Evolutionary conservation across 2,329 filamentous ascomycete genomes (phyloP), one percentile per base, ranked within the genome.

Genomic region (Myriosclerotinia curreyana): DNA sequence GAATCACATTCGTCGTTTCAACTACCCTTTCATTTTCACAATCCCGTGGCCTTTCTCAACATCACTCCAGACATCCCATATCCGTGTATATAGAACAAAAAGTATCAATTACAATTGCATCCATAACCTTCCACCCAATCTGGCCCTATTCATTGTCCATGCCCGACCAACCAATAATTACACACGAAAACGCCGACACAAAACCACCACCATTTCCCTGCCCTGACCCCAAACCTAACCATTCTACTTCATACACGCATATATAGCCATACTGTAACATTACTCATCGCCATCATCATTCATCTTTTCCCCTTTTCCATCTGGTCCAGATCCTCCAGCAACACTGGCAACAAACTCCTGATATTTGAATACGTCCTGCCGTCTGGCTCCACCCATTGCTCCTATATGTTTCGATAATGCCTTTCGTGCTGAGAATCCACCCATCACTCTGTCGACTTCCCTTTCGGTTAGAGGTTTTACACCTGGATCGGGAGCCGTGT

Each of bases 351-450:
- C 91, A 78, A 98, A 98, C 65, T 99, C 95, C 67, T 91, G 86
- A 75, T 98, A 99, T 72, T 87, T 86, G 77, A 99, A 98, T 0
- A 98, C 92, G 66, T 98, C 94, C 0, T 91, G 91, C 67, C 89
- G 83, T 73, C 87, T 64, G 71, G 82, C 77, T 73, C 87, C 68
- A 66, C 84, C 77, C 54, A 64, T 64, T 67, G 80, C 74, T 54
- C 65, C 69, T 44, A 65, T 66, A 58, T 74, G 82, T 70, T 88
- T 91, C 54, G 86, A 90, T 76, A 98, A 96, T 0, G 91, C 92
- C 66, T 91, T 84, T 64, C 92, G 83, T 0, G 91, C 91, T 4
- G 89, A 90, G 76, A 96, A 99, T 0, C 92, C 93, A 64, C 84
- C 86, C 69, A 98, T 83, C n/a, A 96, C 89, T 74, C 88, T 87